phyloP scores from a whole-genome alignment of 2,329 filamentous ascomycete species.

The Karstenula rhodostoma region DNA sequence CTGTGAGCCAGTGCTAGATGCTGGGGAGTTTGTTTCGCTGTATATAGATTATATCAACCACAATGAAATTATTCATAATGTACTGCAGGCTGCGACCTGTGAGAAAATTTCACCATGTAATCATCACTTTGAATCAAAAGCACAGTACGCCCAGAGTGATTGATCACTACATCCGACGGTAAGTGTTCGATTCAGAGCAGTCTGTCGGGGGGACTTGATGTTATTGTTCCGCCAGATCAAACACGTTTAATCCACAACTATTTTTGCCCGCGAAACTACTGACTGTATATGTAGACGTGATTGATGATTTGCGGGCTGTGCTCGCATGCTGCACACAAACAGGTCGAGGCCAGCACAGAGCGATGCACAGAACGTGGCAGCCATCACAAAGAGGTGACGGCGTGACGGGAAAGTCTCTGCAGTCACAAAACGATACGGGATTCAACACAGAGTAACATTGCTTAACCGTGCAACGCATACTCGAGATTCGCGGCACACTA shows the following conservation, averaged over 20 bases:
- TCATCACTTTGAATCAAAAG: background rate
- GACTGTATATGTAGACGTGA: too few relatives aligned
- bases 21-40: background rate
- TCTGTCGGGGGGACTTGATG: too few relatives aligned
- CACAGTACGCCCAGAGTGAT: background rate
- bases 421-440: background rate
- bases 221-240: too few relatives aligned
- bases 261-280: too few relatives aligned
- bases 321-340: too few relatives aligned
- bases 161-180: too few relatives aligned
- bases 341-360: too few relatives aligned
- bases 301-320: too few relatives aligned
- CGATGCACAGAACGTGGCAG: background rate
- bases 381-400: background rate
- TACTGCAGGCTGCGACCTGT: too few relatives aligned
- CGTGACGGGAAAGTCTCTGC: background rate
- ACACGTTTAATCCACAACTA: too few relatives aligned
- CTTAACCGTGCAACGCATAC: background rate
- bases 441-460: background rate
- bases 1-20: conserved; percentile 46
- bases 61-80: background rate
- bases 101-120: too few relatives aligned
- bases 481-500: background rate
- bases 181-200: too few relatives aligned
- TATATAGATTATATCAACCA: conserved; percentile 9